Conservation (phyloP, 169 alveolate species). For the Plasmodium ovale region DNA sequence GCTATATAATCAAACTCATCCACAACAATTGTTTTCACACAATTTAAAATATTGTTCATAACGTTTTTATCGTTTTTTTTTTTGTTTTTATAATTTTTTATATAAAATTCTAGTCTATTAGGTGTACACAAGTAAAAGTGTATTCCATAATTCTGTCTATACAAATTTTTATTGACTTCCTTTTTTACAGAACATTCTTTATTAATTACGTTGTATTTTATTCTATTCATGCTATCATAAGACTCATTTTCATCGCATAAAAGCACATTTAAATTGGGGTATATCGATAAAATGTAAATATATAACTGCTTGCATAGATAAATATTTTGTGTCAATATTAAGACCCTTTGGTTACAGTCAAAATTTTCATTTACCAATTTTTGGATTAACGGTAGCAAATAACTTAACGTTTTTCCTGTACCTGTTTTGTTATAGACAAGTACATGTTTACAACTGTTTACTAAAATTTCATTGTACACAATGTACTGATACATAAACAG, state of each 20-base stretch:
- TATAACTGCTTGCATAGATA: conserved; percentile 68
- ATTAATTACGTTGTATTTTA: conserved; percentile 1
- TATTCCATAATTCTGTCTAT: conserved; percentile 46
- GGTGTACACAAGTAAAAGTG: conserved; percentile 64
- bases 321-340: conserved; percentile 70
- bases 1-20: conserved; percentile 63
- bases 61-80: conserved; percentile 65
- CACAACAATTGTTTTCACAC: conserved; percentile 52
- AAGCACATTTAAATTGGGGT: conserved; percentile 66
- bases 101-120: conserved; percentile 47
- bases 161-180: conserved; percentile 3
- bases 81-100: conserved; percentile 62
- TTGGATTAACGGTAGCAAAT: conserved; percentile 80
- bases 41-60: conserved; percentile 69
- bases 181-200: conserved; percentile 2
- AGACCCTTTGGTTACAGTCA: conserved; percentile 40
- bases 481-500: conserved; percentile 66
- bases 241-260: conserved; percentile 62
- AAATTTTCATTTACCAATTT: conserved; percentile 61
- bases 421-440: conserved; percentile 77
- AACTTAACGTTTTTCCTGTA: conserved; percentile 80
- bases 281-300: conserved; percentile 66
- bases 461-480: conserved; percentile 51
- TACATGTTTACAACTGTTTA: conserved; percentile 46
- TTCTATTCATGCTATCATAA: conserved; percentile 5